Conservation (phyloP, 2,329 filamentous ascomycete species). For the Reticulascus tulasneorum region DNA sequence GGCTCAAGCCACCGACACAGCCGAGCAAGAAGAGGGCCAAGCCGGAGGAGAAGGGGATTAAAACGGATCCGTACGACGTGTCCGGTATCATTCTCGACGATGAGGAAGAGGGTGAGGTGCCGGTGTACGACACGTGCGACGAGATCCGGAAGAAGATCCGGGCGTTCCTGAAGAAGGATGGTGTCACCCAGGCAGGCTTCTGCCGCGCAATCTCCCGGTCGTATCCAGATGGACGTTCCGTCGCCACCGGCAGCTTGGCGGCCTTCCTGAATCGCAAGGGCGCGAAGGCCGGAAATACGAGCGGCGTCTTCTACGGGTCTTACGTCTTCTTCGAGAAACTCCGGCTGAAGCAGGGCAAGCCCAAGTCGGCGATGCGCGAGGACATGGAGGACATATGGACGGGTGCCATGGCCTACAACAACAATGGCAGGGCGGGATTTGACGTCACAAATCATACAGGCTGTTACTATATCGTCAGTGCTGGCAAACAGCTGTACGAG, state of each 20-base stretch:
- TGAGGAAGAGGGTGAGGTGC: conserved; percentile 41
- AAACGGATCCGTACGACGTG: conserved; percentile 23
- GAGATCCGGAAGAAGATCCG: conserved; percentile 55
- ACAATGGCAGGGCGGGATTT: too few species aligned
- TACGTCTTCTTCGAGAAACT: conserved; percentile 60
- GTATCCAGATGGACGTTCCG: conserved; percentile 30
- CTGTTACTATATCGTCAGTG: too few species aligned
- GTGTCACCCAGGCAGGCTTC: conserved; percentile 49
- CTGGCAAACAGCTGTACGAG: too few species aligned
- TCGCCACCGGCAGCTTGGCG: conserved; percentile 40
- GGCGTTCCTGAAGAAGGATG: conserved; percentile 40
- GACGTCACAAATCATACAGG: too few species aligned
- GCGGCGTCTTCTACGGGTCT: conserved; percentile 45
- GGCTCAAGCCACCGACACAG: conserved; percentile 30
- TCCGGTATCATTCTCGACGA: conserved; percentile 38
- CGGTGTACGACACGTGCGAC: conserved; percentile 54
- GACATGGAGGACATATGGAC: conserved; percentile 47
- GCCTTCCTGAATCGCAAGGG: conserved; percentile 49
- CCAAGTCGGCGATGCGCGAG: conserved; percentile 46
- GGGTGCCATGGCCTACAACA: too few species aligned
- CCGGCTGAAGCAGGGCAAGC: conserved; percentile 44
- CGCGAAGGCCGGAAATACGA: conserved; percentile 41
- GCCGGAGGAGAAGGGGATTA: too few species aligned
- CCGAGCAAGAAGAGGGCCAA: background rate
- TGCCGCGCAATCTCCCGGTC: conserved; percentile 42